These are phyloP conservation scores for Paracorniculantispora psalliotae DNA, from an alignment of 2,329 filamentous ascomycete genomes.

Conservation along the genomic window DNA sequence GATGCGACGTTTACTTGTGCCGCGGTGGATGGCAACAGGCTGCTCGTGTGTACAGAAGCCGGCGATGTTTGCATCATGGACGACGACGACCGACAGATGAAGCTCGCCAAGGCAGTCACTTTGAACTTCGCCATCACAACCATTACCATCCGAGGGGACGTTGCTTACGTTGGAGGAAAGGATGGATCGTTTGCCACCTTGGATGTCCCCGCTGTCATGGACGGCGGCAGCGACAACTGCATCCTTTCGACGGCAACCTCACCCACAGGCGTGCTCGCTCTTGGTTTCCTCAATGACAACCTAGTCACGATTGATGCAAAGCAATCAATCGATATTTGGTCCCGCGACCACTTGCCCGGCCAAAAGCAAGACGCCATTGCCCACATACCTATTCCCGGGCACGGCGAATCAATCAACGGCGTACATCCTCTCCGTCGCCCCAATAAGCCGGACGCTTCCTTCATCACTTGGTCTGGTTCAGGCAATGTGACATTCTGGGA, in stretches of 20 bases:
- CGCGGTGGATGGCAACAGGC: slow-evolving; percentile 65
- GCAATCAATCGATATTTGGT: slow-evolving; percentile 68
- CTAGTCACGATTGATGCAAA: slow-evolving; percentile 72
- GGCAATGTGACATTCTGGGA: slow-evolving; percentile 83
- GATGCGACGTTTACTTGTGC: slow-evolving; percentile 83
- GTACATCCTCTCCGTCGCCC: slow-evolving; percentile 60
- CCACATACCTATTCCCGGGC: slow-evolving; percentile 56
- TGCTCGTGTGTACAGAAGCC: slow-evolving; percentile 79
- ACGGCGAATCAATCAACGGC: slow-evolving; percentile 65
- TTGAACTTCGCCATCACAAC: slow-evolving; percentile 65
- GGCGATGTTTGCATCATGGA: slow-evolving; percentile 89
- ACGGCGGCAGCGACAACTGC: slow-evolving; percentile 32
- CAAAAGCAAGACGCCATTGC: slow-evolving; percentile 32
- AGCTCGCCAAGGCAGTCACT: slow-evolving; percentile 60
- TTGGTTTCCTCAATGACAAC: slow-evolving; percentile 63
- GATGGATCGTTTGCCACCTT: slow-evolving; percentile 54
- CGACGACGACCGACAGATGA: slow-evolving; percentile 67
- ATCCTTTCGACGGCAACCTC: slow-evolving; percentile 35
- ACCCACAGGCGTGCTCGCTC: slow-evolving; percentile 52
- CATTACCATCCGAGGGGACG: slow-evolving; percentile 54
- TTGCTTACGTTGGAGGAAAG: slow-evolving; percentile 65
- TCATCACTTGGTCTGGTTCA: slow-evolving; percentile 83
- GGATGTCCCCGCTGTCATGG: slow-evolving; percentile 45
- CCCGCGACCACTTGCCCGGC: slow-evolving; percentile 39
- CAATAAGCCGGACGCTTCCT: slow-evolving; percentile 61